Percentiles rank a stretch among this genome's conserved stretches.
Conservation (phyloP, 768 basidiomycete genomes). For the Porpolomopsis calyptriformis region DNA sequence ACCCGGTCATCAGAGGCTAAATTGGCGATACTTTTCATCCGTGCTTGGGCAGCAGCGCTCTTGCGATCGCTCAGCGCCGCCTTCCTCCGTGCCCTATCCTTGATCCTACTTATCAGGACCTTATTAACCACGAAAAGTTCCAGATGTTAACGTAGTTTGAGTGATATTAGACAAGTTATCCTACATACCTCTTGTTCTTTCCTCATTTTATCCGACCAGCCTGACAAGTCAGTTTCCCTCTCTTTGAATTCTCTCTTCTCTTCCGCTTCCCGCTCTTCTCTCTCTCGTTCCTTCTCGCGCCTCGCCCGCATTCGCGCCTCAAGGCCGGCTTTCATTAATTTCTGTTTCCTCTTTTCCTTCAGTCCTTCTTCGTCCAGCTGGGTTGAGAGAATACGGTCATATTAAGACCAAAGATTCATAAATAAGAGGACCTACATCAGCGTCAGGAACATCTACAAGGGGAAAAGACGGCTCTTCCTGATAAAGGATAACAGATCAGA, state of each 20-base stretch:
- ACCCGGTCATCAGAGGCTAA: conserved; percentile 81
- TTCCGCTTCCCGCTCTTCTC: conserved; percentile 55
- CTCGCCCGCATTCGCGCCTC: conserved; percentile 79
- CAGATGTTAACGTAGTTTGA: background rate
- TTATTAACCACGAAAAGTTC: conserved; percentile 20
- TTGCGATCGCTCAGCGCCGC: conserved; percentile 84
- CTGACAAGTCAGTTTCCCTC: conserved; percentile 54
- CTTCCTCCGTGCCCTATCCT: conserved; percentile 66
- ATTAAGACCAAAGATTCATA: background rate
- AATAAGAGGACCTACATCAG: conserved; percentile 42
- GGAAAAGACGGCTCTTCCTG: conserved; percentile 84
- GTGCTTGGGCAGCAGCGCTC: conserved; percentile 86
- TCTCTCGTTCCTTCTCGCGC: conserved; percentile 81
- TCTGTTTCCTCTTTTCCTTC: conserved; percentile 92
- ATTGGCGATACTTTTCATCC: conserved; percentile 93
- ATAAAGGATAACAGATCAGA: conserved; percentile 1
- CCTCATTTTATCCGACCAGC: conserved; percentile 67
- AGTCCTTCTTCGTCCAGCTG: conserved; percentile 83
- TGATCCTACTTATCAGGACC: conserved; percentile 76
- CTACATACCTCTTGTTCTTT: conserved; percentile 65
- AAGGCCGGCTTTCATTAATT: conserved; percentile 84
- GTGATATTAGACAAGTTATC: background rate
- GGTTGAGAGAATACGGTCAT: background rate
- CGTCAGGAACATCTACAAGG: conserved; percentile 84
- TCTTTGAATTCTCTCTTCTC: conserved; percentile 74